phyloP scores from a whole-genome alignment of 2,329 filamentous ascomycete species.

The Colletotrichum trifolii region DNA sequence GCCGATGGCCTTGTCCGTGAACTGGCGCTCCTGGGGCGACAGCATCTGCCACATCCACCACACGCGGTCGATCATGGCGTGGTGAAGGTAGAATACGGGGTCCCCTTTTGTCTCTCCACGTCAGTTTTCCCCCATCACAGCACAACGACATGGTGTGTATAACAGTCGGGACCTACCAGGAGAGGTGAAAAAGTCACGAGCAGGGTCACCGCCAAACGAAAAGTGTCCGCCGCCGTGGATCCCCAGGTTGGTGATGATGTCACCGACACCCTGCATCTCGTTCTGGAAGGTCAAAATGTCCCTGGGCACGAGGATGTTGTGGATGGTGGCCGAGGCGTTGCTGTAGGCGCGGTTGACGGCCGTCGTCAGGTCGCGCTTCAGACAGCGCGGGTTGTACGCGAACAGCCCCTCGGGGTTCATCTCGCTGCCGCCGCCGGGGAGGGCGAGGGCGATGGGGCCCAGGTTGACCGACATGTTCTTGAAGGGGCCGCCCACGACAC shows the following conservation, averaged over 20 bases:
- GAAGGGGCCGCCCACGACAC: constrained; percentile 63
- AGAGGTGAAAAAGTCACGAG: constrained; percentile 51
- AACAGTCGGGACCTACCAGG: constrained; percentile 41
- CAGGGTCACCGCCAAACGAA: constrained; percentile 49
- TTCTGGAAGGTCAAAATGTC: constrained; percentile 57
- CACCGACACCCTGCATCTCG: constrained; percentile 52
- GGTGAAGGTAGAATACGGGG: constrained; percentile 49
- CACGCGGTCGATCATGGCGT: constrained; percentile 43
- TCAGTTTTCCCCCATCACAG: no score
- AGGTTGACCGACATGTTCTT: constrained; percentile 53
- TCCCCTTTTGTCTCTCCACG: constrained; percentile 34
- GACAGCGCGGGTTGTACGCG: constrained; percentile 55
- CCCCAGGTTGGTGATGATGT: constrained; percentile 41
- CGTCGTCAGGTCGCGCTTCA: constrained; percentile 50
- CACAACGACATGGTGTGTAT: no score
- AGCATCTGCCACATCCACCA: constrained; percentile 41
- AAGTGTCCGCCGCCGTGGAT: constrained; percentile 37
- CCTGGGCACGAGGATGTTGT: constrained; percentile 50
- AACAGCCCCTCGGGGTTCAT: constrained; percentile 42
- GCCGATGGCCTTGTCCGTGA: constrained; percentile 40
- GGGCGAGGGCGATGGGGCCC: constrained; percentile 48
- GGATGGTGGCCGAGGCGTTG: constrained; percentile 44
- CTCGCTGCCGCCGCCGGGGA: constrained; percentile 41
- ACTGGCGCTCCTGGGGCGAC: constrained; percentile 39
- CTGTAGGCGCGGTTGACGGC: constrained; percentile 41